Conservation (phyloP, 2,329 filamentous ascomycete genomes). For the Paracorniculantispora psalliotae region DNA sequence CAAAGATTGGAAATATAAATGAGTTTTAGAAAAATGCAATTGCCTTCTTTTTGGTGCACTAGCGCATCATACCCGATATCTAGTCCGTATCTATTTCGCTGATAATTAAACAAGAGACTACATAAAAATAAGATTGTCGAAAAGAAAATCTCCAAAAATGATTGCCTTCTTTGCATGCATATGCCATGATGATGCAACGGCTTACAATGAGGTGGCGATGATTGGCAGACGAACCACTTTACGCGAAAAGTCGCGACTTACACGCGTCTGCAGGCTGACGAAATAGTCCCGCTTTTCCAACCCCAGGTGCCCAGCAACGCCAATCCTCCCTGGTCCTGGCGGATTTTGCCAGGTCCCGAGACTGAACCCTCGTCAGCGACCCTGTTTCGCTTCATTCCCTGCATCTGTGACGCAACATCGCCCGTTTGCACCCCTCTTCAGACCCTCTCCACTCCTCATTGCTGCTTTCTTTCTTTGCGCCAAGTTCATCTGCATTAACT, state of each 20-base stretch:
- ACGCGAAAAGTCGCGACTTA: slow-evolving; percentile 17
- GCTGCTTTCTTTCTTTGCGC: background rate
- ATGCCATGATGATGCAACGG: no score
- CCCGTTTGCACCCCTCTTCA: slow-evolving; percentile 1
- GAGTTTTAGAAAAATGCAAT: no score
- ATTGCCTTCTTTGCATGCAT: no score
- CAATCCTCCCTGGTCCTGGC: background rate
- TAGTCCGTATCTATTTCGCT: no score
- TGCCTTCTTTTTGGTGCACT: no score
- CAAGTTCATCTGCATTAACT: background rate
- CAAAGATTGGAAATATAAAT: no score
- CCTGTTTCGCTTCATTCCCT: slow-evolving; percentile 5
- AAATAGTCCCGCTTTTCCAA: background rate
- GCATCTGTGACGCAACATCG: slow-evolving; percentile 14
- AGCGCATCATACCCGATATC: no score
- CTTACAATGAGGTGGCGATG: background rate
- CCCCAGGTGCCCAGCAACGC: background rate
- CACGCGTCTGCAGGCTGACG: slow-evolving; percentile 13
- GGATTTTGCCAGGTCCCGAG: background rate
- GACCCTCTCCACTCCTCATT: slow-evolving; percentile 10
- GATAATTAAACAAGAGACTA: no score
- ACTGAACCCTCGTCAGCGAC: slow-evolving; percentile 1
- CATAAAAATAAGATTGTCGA: no score
- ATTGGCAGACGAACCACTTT: slow-evolving; percentile 11
- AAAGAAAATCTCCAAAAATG: no score